A percentile compares a stretch with the other conserved stretches of the same genome.
These are phyloP conservation scores for Tulasnella calospora DNA, from an alignment of 768 basidiomycete genomes.

Conservation along the genomic window DNA sequence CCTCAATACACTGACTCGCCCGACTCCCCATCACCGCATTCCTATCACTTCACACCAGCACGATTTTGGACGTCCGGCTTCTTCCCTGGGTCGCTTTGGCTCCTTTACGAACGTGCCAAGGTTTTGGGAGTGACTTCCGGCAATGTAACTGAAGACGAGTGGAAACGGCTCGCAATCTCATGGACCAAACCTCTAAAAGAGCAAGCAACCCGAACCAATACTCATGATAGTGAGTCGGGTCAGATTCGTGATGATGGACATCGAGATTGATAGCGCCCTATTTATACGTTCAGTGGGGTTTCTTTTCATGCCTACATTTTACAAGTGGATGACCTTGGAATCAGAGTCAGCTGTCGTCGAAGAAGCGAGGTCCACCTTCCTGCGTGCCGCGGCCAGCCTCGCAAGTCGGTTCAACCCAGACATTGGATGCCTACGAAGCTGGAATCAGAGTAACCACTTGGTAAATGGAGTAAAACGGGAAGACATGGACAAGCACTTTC, in stretches of 20 bases:
- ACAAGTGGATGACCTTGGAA: constrained; percentile 14
- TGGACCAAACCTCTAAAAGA: constrained; percentile 6
- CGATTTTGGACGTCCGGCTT: constrained; percentile 22
- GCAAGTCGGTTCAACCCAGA: constrained; percentile 4
- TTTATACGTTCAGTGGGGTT: constrained; percentile 12
- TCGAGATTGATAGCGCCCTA: neutral
- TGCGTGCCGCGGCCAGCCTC: neutral
- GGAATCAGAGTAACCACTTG: constrained; percentile 11
- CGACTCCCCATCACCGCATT: neutral
- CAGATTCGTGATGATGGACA: neutral
- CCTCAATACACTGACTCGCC: constrained; percentile 16
- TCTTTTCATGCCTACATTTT: constrained; percentile 19
- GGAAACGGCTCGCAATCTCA: neutral
- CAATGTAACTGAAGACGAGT: neutral
- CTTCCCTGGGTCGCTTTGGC: constrained; percentile 22
- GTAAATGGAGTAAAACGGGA: constrained; percentile 7
- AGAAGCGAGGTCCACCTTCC: constrained; percentile 2
- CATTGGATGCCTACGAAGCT: constrained; percentile 13
- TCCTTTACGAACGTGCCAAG: constrained; percentile 3
- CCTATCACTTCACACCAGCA: constrained; percentile 4
- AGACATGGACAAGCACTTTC: constrained; percentile 16
- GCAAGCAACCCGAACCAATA: constrained; percentile 13
- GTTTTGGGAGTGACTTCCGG: neutral
- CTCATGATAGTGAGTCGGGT: constrained; percentile 14
- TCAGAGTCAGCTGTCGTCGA: neutral